Percentiles rank a stretch among this genome's conserved stretches.
Evolutionary conservation across 768 basidiomycete genomes (phyloP).

Genomic region (Lentinus brumalis): DNA sequence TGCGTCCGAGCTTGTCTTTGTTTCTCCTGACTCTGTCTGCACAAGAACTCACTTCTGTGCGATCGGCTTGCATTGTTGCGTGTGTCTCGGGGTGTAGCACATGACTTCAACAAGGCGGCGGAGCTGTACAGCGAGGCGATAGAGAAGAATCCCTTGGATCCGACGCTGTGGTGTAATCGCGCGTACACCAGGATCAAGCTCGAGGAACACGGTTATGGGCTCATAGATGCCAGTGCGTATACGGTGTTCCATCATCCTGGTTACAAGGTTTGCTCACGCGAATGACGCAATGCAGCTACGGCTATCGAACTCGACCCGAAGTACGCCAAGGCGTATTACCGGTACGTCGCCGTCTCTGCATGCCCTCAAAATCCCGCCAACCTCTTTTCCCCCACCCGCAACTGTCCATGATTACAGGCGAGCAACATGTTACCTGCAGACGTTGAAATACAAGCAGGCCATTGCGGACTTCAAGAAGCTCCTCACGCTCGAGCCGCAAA

Average conservation of each 20-base stretch:
- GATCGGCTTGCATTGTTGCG: neutral
- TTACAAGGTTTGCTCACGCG: neutral
- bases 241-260: neutral
- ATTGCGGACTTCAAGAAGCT: slow-evolving; percentile 88
- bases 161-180: slow-evolving; percentile 93
- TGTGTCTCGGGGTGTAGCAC: slow-evolving; percentile 41
- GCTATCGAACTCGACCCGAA: slow-evolving; percentile 87
- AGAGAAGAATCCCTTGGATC: slow-evolving; percentile 82
- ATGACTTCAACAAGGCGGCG: slow-evolving; percentile 77
- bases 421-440: slow-evolving; percentile 88
- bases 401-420: slow-evolving; percentile 49
- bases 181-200: slow-evolving; percentile 91
- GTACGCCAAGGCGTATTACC: slow-evolving; percentile 89
- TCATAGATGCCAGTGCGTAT: slow-evolving; percentile 79
- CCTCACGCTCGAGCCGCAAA: slow-evolving; percentile 81
- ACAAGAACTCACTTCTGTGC: neutral
- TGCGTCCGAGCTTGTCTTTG: slow-evolving; percentile 34
- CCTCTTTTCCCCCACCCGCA: neutral
- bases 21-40: neutral
- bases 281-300: slow-evolving; percentile 48
- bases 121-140: slow-evolving; percentile 84
- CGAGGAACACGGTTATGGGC: slow-evolving; percentile 92
- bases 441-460: slow-evolving; percentile 83
- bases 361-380: neutral
- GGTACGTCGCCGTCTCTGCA: slow-evolving; percentile 44